These are phyloP conservation scores for Gonapodya prolifera DNA, from an alignment of 192 early-diverging fungal genomes.

Conservation along the genomic window DNA sequence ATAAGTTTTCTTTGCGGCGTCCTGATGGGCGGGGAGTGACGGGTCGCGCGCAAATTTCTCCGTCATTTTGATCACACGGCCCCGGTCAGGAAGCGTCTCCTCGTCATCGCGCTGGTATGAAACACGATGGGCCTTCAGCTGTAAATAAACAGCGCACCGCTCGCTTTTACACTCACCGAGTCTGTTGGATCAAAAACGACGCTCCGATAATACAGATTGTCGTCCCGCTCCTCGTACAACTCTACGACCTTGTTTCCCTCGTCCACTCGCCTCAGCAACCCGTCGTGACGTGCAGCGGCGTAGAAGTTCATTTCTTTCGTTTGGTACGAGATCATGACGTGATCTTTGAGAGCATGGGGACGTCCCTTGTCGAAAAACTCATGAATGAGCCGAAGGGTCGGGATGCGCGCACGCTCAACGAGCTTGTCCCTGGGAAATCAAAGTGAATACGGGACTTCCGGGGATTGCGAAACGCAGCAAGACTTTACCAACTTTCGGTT, in stretches of 20 bases:
- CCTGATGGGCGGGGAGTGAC: conserved; percentile 19
- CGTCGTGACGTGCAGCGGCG: conserved; percentile 32
- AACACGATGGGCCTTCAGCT: not conserved
- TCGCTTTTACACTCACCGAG: conserved; percentile 3
- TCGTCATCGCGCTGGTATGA: not conserved
- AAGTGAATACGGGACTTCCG: conserved; percentile 4
- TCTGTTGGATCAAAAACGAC: conserved; percentile 29
- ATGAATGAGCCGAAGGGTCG: conserved; percentile 23
- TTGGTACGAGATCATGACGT: conserved; percentile 29
- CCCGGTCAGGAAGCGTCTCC: conserved; percentile 10
- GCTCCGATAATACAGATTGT: conserved; percentile 34
- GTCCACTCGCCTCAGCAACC: conserved; percentile 34
- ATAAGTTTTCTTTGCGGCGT: conserved; percentile 37
- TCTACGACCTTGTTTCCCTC: conserved; percentile 32
- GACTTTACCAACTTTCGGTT: conserved; percentile 28
- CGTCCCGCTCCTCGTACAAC: conserved; percentile 36
- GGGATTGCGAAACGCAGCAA: not conserved
- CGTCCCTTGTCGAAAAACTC: conserved; percentile 40
- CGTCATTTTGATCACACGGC: conserved; percentile 35
- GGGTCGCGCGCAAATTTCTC: conserved; percentile 36
- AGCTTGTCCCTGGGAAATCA: conserved; percentile 31
- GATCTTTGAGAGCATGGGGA: conserved; percentile 39
- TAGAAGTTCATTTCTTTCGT: conserved; percentile 47
- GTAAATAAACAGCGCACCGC: not conserved
- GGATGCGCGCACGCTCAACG: conserved; percentile 24